Percentiles rank a stretch among this genome's conserved stretches.
Evolutionary conservation across 306 rosid species (phyloP).

Genomic region (Styphnolobium japonicum): DNA sequence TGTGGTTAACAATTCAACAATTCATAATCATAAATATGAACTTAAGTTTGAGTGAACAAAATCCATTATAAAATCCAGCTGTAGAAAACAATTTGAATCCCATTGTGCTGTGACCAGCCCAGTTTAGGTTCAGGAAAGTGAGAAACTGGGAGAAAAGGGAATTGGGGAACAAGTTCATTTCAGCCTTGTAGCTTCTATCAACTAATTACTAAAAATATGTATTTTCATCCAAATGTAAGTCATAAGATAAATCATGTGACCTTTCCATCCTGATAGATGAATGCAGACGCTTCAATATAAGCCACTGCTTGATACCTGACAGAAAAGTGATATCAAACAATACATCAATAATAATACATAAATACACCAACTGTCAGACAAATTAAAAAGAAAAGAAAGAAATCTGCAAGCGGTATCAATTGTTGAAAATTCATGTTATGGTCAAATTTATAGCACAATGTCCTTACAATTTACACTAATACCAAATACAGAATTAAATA

Average conservation of each 20-base stretch:
- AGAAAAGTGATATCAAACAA: conserved; percentile 22
- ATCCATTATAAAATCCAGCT: conserved; percentile 13
- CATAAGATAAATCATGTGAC: conserved; percentile 40
- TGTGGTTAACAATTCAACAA: conserved; percentile 3
- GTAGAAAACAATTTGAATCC: not conserved
- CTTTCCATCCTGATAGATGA: conserved; percentile 97
- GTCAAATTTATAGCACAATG: not conserved
- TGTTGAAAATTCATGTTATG: not conserved
- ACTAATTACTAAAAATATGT: not conserved
- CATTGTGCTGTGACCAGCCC: not conserved
- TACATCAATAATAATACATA: conserved; percentile 12
- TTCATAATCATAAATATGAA: conserved; percentile 5
- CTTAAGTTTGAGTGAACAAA: conserved; percentile 1
- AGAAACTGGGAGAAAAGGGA: not conserved
- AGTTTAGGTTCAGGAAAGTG: not conserved
- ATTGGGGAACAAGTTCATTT: conserved; percentile 12
- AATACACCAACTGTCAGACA: not conserved
- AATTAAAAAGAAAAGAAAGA: not conserved
- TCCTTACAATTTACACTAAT: not conserved
- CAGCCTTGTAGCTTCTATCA: conserved; percentile 20
- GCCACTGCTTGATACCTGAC: conserved; percentile 98
- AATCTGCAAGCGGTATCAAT: not conserved
- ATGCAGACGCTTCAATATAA: conserved; percentile 95
- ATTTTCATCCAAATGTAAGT: conserved; percentile 23
- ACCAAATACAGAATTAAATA: not conserved